A percentile compares a stretch with the other conserved stretches of the same genome.
Conservation (phyloP, 2,329 filamentous ascomycete genomes). For the Ophiostoma quercus region DNA sequence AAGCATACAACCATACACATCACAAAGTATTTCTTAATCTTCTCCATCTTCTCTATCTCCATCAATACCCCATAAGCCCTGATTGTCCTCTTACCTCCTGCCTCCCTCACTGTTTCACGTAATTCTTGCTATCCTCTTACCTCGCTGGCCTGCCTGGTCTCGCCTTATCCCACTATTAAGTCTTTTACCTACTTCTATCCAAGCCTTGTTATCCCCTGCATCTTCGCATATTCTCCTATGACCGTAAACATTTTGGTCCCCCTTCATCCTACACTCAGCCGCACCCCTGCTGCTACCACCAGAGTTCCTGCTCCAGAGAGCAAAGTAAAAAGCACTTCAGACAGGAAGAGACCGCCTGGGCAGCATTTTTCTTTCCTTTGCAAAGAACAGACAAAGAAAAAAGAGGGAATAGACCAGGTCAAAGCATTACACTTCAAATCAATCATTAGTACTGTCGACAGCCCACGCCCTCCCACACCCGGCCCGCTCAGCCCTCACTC, state of each 20-base stretch:
- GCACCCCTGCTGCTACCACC: background rate
- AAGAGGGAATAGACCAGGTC: background rate
- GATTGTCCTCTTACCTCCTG: background rate
- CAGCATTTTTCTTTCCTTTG: background rate
- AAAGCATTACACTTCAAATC: conserved; percentile 1
- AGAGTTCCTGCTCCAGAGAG: background rate
- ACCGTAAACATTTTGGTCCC: background rate
- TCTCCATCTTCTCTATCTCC: too few species aligned
- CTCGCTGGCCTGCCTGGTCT: background rate
- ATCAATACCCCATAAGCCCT: background rate
- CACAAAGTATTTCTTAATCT: too few species aligned
- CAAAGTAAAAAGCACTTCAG: background rate
- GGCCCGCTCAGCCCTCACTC: conserved; percentile 27
- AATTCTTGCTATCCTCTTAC: background rate
- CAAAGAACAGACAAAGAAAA: conserved; percentile 14
- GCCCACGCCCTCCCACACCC: conserved; percentile 19
- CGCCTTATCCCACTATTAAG: background rate
- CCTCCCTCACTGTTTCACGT: too few species aligned
- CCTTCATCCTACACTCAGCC: background rate
- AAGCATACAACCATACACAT: background rate
- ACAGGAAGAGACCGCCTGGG: background rate
- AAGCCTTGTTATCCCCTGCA: conserved; percentile 1
- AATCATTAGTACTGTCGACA: background rate
- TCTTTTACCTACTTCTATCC: background rate
- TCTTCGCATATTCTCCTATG: conserved; percentile 17